Evolutionary conservation across 352 stramenopile species (phyloP).

Genomic region (Bremia lactucae): DNA sequence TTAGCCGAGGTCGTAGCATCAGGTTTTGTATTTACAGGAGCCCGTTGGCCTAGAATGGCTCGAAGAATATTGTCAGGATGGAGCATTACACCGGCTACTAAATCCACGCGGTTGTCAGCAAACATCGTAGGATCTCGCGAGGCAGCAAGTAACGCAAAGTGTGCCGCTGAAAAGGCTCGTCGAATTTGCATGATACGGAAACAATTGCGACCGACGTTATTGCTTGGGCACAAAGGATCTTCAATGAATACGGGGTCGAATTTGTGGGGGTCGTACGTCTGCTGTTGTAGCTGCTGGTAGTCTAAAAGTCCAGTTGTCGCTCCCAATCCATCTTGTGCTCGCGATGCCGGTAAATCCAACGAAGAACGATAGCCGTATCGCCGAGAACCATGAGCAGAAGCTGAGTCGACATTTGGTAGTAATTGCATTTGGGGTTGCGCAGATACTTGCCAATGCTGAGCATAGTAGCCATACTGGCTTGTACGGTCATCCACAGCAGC

Average conservation of each 20-base stretch:
- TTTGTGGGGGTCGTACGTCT: slow-evolving; percentile 81
- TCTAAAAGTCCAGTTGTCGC: slow-evolving; percentile 28
- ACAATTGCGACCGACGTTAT: slow-evolving; percentile 94
- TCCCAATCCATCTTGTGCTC: slow-evolving; percentile 18
- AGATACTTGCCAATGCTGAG: slow-evolving; percentile 53
- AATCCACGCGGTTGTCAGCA: slow-evolving; percentile 37
- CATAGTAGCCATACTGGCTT: slow-evolving; percentile 26
- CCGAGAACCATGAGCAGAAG: slow-evolving; percentile 36
- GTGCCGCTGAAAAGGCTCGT: slow-evolving; percentile 61
- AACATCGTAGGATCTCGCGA: slow-evolving; percentile 46
- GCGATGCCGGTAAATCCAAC: slow-evolving; percentile 40
- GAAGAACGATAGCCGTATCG: slow-evolving; percentile 63
- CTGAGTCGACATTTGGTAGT: slow-evolving; percentile 37
- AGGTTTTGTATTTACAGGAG: slow-evolving; percentile 43
- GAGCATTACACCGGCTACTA: slow-evolving; percentile 53
- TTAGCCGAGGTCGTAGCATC: slow-evolving; percentile 19
- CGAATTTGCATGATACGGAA: slow-evolving; percentile 91
- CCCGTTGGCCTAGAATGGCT: slow-evolving; percentile 45
- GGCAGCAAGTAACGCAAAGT: slow-evolving; percentile 51
- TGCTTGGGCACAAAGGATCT: slow-evolving; percentile 87
- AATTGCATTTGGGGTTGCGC: slow-evolving; percentile 27
- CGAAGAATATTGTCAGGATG: slow-evolving; percentile 77
- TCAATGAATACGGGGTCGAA: slow-evolving; percentile 94
- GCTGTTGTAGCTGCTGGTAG: slow-evolving; percentile 28
- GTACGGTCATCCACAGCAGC: slow-evolving; percentile 41